These are phyloP conservation scores for Penicillium oxalicum DNA, from an alignment of 2,329 filamentous ascomycete genomes.

Conservation along the genomic window DNA sequence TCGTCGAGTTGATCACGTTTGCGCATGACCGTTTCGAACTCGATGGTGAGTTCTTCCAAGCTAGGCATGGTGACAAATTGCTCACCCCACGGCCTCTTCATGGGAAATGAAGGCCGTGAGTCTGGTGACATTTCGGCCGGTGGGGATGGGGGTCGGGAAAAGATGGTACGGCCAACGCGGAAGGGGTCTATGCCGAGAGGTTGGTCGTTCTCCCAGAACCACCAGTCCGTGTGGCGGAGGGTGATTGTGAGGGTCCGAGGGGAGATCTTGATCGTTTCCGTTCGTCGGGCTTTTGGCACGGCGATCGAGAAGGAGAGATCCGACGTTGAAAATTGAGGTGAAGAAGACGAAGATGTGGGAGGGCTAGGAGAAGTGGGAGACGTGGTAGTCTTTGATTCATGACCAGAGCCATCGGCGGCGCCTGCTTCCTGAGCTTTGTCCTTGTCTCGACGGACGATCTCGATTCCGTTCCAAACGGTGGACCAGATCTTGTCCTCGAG, in stretches of 20 bases:
- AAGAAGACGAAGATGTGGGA: no score
- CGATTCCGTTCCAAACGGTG: background rate
- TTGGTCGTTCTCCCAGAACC: background rate
- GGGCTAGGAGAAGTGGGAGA: no score
- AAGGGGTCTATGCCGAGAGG: background rate
- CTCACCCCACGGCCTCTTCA: background rate
- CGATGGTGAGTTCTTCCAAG: background rate
- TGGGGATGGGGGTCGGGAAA: no score
- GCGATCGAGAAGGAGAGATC: no score
- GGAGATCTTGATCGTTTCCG: no score
- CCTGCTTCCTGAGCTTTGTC: no score
- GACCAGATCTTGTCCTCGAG: background rate
- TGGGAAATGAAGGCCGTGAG: no score
- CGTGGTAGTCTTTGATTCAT: no score
- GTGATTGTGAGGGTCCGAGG: background rate
- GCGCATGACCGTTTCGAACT: conserved; percentile 1
- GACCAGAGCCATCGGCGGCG: background rate
- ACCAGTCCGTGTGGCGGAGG: background rate
- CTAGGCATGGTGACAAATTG: background rate
- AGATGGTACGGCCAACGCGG: background rate
- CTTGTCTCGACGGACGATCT: background rate
- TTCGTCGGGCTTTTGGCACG: no score
- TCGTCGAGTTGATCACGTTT: background rate
- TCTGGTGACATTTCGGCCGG: no score
- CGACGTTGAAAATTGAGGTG: no score